Percentiles rank a stretch among this genome's conserved stretches.
Conservation (phyloP, 148 eudicot genomes). For the Rheum nobile region DNA sequence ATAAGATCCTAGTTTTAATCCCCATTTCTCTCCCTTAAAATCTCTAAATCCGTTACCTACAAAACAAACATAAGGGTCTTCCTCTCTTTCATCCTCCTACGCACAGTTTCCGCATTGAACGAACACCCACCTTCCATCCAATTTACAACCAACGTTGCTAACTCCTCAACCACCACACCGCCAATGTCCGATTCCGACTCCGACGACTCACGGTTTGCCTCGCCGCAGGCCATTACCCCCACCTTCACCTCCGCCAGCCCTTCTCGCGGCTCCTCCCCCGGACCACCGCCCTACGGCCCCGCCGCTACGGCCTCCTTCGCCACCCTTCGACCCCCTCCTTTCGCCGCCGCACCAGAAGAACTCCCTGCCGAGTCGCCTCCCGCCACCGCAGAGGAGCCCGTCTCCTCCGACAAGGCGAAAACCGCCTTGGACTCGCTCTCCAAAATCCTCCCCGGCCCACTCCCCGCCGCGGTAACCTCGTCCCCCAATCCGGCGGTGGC, state of each 20-base stretch:
- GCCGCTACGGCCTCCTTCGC: not conserved
- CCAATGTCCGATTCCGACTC: not conserved
- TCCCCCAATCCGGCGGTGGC: conserved; percentile 44
- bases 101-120: not conserved
- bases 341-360: not conserved
- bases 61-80: not conserved
- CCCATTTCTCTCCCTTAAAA: conserved; percentile 16
- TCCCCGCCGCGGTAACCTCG: conserved; percentile 17
- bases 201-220: not conserved
- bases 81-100: not conserved
- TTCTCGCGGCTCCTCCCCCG: conserved; percentile 7
- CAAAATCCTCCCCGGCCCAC: conserved; percentile 28
- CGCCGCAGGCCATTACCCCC: conserved; percentile 4
- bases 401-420: conserved; percentile 28
- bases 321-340: not conserved
- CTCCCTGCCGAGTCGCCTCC: conserved; percentile 5
- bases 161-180: not conserved
- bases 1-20: conserved; percentile 24
- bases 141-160: too few species aligned
- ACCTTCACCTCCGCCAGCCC: not conserved
- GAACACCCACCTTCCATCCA: not conserved
- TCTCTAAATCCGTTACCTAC: not conserved
- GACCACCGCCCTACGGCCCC: not conserved
- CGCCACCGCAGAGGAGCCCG: conserved; percentile 6
- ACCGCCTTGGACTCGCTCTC: conserved; percentile 40